phyloP scores from a whole-genome alignment of 805 yeast species.

The Nakazawaea sp. region DNA sequence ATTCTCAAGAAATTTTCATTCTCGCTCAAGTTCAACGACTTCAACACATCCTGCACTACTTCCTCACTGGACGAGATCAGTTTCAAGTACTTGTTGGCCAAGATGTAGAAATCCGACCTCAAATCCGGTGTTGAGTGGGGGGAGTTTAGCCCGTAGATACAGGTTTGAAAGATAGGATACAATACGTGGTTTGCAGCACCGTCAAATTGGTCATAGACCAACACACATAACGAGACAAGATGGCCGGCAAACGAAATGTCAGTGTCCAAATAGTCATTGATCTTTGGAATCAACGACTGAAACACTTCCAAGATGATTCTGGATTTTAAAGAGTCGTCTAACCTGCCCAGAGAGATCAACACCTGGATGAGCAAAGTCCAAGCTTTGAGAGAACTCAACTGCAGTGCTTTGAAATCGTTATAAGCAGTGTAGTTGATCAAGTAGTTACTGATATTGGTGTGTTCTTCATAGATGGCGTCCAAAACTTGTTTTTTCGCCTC shows the following conservation, averaged over 20 bases:
- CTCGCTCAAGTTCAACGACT: conserved; percentile 52
- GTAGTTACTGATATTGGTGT: conserved; percentile 25
- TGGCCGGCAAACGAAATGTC: conserved; percentile 69
- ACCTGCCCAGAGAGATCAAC: conserved; percentile 55
- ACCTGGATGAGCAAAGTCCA: conserved; percentile 83
- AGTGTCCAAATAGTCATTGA: conserved; percentile 64
- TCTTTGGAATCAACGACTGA: conserved; percentile 68
- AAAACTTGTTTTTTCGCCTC: conserved; percentile 7
- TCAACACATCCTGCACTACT: conserved; percentile 39
- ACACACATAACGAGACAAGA: conserved; percentile 67
- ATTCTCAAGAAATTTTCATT: conserved; percentile 44
- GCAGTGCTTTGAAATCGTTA: conserved; percentile 41
- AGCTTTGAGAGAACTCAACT: conserved; percentile 59
- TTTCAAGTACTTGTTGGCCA: conserved; percentile 59
- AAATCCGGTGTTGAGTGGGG: conserved; percentile 61
- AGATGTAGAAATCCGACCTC: conserved; percentile 73
- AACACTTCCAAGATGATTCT: conserved; percentile 71
- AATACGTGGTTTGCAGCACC: conserved; percentile 36
- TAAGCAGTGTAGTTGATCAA: conserved; percentile 40
- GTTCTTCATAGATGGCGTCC: conserved; percentile 14
- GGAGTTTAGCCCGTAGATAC: conserved; percentile 66
- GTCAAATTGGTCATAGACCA: conserved; percentile 58
- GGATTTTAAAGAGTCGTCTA: conserved; percentile 36
- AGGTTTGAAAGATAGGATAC: conserved; percentile 64
- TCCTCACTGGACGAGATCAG: conserved; percentile 36